A percentile compares a stretch with the other conserved stretches of the same genome.
Evolutionary conservation across 2,329 filamentous ascomycete species (phyloP).

Genomic region (Paecilomyces sp.): DNA sequence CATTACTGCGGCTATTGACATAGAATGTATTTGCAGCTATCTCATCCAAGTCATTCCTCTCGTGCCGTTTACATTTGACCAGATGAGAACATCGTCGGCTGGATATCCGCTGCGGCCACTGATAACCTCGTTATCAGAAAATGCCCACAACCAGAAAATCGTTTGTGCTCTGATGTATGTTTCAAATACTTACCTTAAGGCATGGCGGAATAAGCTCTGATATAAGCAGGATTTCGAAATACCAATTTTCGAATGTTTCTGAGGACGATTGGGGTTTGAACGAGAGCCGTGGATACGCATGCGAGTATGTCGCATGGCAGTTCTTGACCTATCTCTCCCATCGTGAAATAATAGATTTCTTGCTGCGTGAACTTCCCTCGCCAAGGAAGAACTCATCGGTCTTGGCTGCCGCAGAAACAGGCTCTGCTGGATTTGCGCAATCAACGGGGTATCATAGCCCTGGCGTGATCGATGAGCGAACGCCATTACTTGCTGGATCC

Average conservation of each 20-base stretch:
- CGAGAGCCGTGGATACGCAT: slow-evolving; percentile 50
- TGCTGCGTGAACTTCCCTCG: slow-evolving; percentile 45
- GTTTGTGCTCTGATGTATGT: slow-evolving; percentile 47
- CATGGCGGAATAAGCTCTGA: background rate
- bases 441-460: slow-evolving; percentile 2
- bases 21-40: slow-evolving; percentile 20
- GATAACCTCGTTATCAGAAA: slow-evolving; percentile 30
- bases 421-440: slow-evolving; percentile 8
- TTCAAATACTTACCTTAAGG: background rate
- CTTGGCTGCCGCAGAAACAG: slow-evolving; percentile 14
- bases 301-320: slow-evolving; percentile 57
- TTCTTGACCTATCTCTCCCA: slow-evolving; percentile 51
- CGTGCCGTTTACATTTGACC: slow-evolving; percentile 37
- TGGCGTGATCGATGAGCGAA: slow-evolving; percentile 15
- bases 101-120: slow-evolving; percentile 32
- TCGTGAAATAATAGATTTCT: slow-evolving; percentile 50
- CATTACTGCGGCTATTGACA: background rate
- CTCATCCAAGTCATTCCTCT: slow-evolving; percentile 32
- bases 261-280: slow-evolving; percentile 51
- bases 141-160: slow-evolving; percentile 37
- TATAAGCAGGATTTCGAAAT: slow-evolving; percentile 47
- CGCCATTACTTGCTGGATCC: slow-evolving; percentile 21
- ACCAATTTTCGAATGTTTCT: slow-evolving; percentile 46
- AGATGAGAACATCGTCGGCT: slow-evolving; percentile 31
- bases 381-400: slow-evolving; percentile 13